phyloP scores from a whole-genome alignment of 2,329 filamentous ascomycete species.

The Pyrenochaeta sp. region DNA sequence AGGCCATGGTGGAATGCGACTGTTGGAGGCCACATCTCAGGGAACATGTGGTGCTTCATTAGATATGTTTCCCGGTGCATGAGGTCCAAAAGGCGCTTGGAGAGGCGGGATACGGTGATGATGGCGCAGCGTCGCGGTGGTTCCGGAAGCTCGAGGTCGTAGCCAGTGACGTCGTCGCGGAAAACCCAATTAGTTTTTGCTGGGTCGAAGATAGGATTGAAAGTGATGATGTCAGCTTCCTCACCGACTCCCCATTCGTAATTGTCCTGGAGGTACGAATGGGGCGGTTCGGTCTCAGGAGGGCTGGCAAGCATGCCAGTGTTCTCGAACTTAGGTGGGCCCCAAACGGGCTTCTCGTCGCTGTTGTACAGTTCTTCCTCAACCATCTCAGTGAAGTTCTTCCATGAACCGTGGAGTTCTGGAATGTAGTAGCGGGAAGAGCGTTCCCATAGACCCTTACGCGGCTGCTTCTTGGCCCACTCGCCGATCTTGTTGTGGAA shows the following conservation, averaged over 20 bases:
- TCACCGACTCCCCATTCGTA: conserved; percentile 81
- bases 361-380: conserved; percentile 64
- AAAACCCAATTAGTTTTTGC: conserved; percentile 77
- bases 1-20: conserved; percentile 78
- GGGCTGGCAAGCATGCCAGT: conserved; percentile 65
- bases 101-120: conserved; percentile 77
- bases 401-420: conserved; percentile 71
- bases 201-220: conserved; percentile 82
- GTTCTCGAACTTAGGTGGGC: conserved; percentile 59
- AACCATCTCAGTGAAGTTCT: conserved; percentile 71
- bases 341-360: conserved; percentile 69
- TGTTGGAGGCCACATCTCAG: conserved; percentile 81
- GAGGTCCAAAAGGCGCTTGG: conserved; percentile 73
- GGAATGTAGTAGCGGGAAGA: conserved; percentile 78
- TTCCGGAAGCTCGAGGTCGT: conserved; percentile 61
- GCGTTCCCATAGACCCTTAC: conserved; percentile 77
- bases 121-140: conserved; percentile 79
- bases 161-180: conserved; percentile 72
- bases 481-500: conserved; percentile 72
- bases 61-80: conserved; percentile 81
- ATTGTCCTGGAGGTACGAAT: conserved; percentile 66
- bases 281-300: conserved; percentile 70
- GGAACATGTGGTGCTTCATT: conserved; percentile 76
- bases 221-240: conserved; percentile 76
- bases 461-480: conserved; percentile 73